phyloP scores from a whole-genome alignment of 1,284 basidiomycete species.

The Exobasidium cylindrosporum region DNA sequence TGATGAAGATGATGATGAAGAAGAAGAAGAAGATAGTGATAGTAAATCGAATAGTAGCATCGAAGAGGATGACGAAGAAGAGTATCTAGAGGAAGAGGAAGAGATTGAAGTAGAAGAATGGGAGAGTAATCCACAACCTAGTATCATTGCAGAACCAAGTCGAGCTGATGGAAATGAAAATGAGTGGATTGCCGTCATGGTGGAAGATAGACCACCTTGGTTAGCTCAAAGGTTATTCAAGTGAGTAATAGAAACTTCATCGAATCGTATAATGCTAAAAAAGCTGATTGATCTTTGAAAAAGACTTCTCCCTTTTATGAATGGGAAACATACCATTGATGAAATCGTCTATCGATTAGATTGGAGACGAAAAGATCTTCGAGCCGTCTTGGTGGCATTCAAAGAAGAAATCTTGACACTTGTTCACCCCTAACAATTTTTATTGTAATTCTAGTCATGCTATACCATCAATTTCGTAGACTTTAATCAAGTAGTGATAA shows the following conservation, averaged over 20 bases:
- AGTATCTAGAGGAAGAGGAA: slow-evolving; percentile 36
- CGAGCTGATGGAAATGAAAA: slow-evolving; percentile 72
- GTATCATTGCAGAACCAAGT: slow-evolving; percentile 74
- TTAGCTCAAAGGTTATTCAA: slow-evolving; percentile 26
- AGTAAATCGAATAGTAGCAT: too few species aligned
- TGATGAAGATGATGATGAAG: slow-evolving; percentile 44
- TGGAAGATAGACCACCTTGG: slow-evolving; percentile 66
- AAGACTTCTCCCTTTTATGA: slow-evolving; percentile 47
- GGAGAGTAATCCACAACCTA: slow-evolving; percentile 23
- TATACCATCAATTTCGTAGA: neutral
- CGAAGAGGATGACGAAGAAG: slow-evolving; percentile 26
- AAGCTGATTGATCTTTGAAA: slow-evolving; percentile 5
- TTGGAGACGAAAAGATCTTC: slow-evolving; percentile 32
- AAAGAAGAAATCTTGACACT: slow-evolving; percentile 38
- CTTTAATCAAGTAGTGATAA: slow-evolving; percentile 16
- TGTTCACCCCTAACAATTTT: slow-evolving; percentile 40
- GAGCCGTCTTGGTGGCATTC: slow-evolving; percentile 29
- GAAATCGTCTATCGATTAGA: slow-evolving; percentile 45
- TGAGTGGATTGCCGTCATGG: slow-evolving; percentile 78
- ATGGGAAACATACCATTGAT: slow-evolving; percentile 52
- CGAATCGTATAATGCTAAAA: neutral
- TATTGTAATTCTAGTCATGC: neutral
- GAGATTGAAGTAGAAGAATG: slow-evolving; percentile 20
- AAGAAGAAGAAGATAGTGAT: slow-evolving; percentile 43
- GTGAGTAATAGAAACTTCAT: slow-evolving; percentile 12